phyloP scores from a whole-genome alignment of 768 basidiomycete species.

The Candolleomyces efflorescens region DNA sequence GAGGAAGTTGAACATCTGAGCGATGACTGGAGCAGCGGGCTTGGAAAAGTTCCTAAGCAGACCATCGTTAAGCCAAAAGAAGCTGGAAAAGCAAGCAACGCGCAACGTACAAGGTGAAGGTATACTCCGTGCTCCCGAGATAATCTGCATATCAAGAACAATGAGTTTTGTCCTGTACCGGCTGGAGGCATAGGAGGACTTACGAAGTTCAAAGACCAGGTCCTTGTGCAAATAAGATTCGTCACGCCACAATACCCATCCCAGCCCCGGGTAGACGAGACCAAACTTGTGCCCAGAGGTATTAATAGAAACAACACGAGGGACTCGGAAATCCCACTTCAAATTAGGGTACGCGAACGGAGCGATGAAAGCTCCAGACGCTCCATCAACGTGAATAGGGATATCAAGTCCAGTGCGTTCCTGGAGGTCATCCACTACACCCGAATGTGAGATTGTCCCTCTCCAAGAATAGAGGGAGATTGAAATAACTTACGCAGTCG shows the following conservation, averaged over 20 bases:
- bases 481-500: conserved; percentile 31
- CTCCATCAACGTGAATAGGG: conserved; percentile 67
- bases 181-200: conserved; percentile 19
- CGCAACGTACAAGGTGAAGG: conserved; percentile 43
- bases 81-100: not conserved
- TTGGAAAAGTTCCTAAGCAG: conserved; percentile 50
- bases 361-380: conserved; percentile 60
- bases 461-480: not conserved
- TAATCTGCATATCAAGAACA: conserved; percentile 31
- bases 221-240: conserved; percentile 56
- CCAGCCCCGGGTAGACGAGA: conserved; percentile 47
- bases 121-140: conserved; percentile 56
- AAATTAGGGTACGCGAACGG: conserved; percentile 56
- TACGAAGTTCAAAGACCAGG: conserved; percentile 60
- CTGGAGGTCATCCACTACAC: conserved; percentile 49
- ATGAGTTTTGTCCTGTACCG: not conserved
- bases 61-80: not conserved
- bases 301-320: conserved; percentile 53
- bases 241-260: conserved; percentile 62
- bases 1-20: conserved; percentile 58
- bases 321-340: conserved; percentile 55
- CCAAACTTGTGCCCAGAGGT: conserved; percentile 60
- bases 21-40: conserved; percentile 53
- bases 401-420: conserved; percentile 51
- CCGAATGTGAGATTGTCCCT: too few relatives aligned